phyloP scores from a whole-genome alignment of 148 eudicot species.

The Nyssa sinensis region DNA sequence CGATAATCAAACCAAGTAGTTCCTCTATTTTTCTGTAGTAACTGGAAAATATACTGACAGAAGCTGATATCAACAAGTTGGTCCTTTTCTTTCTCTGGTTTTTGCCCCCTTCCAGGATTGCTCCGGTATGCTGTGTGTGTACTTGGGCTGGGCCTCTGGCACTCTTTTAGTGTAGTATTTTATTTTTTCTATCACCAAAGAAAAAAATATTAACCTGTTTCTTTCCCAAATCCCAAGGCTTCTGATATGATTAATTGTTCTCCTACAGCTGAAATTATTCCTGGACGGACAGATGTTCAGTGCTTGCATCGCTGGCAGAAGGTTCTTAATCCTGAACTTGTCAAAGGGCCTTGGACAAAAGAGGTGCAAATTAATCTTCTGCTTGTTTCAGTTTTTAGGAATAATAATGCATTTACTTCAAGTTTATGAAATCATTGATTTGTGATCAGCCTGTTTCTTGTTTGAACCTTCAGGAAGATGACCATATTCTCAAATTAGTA shows the following conservation, averaged over 20 bases:
- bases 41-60: neutral
- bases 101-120: no score
- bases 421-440: neutral
- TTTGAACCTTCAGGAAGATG: conserved; percentile 67
- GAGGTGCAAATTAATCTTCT: conserved; percentile 41
- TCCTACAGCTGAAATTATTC: conserved; percentile 60
- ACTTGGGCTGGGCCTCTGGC: no score
- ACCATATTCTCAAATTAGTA: conserved; percentile 58
- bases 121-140: no score
- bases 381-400: conserved; percentile 10
- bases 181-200: no score
- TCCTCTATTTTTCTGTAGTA: neutral
- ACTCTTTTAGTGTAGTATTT: no score
- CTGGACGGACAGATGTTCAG: conserved; percentile 81
- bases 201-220: no score
- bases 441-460: neutral
- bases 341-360: conserved; percentile 88
- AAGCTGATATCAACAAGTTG: neutral
- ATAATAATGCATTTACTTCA: neutral
- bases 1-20: no score
- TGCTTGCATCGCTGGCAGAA: conserved; percentile 96
- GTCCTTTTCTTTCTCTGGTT: neutral
- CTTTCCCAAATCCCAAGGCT: neutral
- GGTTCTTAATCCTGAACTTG: conserved; percentile 76
- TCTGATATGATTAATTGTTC: conserved; percentile 2